Evolutionary conservation across 2,329 filamentous ascomycete genomes (phyloP), one percentile per base, ranked within the genome.

Genomic region (Trichoderma aggressivum): DNA sequence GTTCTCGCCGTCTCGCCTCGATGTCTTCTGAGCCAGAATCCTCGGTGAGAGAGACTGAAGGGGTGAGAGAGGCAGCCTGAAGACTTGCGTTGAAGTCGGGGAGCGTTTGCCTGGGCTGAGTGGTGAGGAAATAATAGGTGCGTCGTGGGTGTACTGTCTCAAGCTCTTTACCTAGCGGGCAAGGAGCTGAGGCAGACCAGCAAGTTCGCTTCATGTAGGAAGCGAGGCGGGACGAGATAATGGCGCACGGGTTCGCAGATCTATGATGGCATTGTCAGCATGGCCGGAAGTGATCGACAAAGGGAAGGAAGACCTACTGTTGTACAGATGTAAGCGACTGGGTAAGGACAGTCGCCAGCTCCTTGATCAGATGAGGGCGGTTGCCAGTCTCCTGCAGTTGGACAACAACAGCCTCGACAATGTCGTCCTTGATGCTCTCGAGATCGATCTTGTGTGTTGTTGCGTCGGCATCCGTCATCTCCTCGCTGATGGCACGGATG

Each of bases 61-160:
- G 95, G 3, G 95, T 96, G 73, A 97, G 90, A 73, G 94, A 90
- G 73, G 89, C 83, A 55, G 76, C 72, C 55, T 72, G 75, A 34
- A 75, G 72, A 11, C 74, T 71, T 56, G 77, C 76, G 86, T 75
- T 76, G 50, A 78, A 73, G 69, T 81, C 84, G 2, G 94, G 93
- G 24, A 98, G 89, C 47, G 93, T 89, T 79, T 95, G 93, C 78
- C 92, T 93, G 60, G 92, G 90, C 78, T 88, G 91, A n/a, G 92
- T 97, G 50, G 94, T 97, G 72, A 99, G 88, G 83, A 94, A 98
- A 83, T 97, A 98, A 85, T 97, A 98, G 60, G 97, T 94, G 81
- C 96, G 93, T 79, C 95, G 92, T 24, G 96, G 96, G 80, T 98
- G 95, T 55, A 95, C 92, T 53, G 92, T 91, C 80, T 98, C 94